phyloP scores from a whole-genome alignment of 2,329 filamentous ascomycete genomes.

The Beauveria sp. region DNA sequence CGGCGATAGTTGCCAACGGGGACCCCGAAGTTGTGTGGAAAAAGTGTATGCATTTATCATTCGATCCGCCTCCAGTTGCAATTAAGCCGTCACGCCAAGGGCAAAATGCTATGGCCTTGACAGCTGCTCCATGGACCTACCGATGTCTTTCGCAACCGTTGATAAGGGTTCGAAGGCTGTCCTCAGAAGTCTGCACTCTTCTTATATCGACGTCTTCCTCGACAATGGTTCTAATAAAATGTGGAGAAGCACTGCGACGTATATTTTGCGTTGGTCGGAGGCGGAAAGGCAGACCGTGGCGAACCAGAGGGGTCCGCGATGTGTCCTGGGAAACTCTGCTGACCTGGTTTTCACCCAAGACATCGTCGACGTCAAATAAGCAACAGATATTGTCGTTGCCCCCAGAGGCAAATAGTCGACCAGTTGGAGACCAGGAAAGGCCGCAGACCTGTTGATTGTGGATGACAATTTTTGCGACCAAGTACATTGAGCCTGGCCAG shows the following conservation, averaged over 20 bases:
- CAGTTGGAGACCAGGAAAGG: conserved; percentile 76
- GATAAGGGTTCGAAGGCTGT: conserved; percentile 39
- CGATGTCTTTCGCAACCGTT: conserved; percentile 57
- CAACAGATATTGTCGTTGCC: conserved; percentile 89
- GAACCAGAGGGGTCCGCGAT: conserved; percentile 3
- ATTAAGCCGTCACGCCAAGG: conserved; percentile 85
- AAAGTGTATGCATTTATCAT: conserved; percentile 94
- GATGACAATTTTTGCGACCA: conserved; percentile 68
- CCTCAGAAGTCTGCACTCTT: conserved; percentile 21
- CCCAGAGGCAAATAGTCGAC: conserved; percentile 72
- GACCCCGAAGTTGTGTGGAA: conserved; percentile 81
- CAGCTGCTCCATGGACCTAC: conserved; percentile 75
- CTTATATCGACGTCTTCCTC: conserved; percentile 18
- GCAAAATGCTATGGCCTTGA: conserved; percentile 95
- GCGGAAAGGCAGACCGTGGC: conserved; percentile 3
- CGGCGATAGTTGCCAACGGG: conserved; percentile 81
- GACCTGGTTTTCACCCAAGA: conserved; percentile 30
- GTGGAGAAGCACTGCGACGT: background rate
- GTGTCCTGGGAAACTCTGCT: background rate
- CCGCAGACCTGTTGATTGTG: conserved; percentile 91
- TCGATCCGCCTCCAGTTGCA: conserved; percentile 86
- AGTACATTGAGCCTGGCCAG: conserved; percentile 71
- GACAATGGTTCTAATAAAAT: background rate
- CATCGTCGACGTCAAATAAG: conserved; percentile 62
- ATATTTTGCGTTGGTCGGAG: background rate